A percentile compares a stretch with the other conserved stretches of the same genome.
These are phyloP conservation scores for Tulasnella sp. DNA, from an alignment of 768 basidiomycete genomes.

Conservation along the genomic window DNA sequence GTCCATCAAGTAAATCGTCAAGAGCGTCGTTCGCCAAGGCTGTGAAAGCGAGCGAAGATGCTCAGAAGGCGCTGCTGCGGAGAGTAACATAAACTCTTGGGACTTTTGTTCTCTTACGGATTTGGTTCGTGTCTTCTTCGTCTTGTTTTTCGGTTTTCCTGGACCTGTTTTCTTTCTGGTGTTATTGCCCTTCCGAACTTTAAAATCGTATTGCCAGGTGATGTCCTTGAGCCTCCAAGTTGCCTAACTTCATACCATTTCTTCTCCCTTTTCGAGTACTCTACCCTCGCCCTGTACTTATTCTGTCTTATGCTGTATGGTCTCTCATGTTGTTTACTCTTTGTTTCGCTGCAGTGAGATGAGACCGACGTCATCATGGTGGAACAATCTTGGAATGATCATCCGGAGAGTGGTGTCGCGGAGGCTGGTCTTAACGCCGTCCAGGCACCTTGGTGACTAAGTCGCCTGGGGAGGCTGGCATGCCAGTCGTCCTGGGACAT, in stretches of 20 bases:
- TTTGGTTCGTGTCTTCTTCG: not conserved
- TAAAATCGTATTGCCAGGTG: not conserved
- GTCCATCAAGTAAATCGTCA: slow-evolving; percentile 15
- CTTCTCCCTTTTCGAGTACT: not conserved
- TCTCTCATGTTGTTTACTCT: not conserved
- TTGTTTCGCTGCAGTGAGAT: too few species aligned
- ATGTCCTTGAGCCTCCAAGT: not conserved
- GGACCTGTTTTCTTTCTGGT: not conserved
- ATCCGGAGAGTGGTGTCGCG: too few species aligned
- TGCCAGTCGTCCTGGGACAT: too few species aligned
- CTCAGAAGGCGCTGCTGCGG: slow-evolving; percentile 26
- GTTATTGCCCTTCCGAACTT: not conserved
- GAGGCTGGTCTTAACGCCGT: too few species aligned
- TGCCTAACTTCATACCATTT: not conserved
- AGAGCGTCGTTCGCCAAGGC: slow-evolving; percentile 37
- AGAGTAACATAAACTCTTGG: not conserved
- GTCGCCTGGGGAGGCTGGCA: too few species aligned
- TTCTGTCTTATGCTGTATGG: not conserved
- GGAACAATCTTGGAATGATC: too few species aligned
- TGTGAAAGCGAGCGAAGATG: slow-evolving; percentile 41
- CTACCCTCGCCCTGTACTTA: not conserved
- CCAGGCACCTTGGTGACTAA: too few species aligned
- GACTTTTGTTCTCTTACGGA: not conserved
- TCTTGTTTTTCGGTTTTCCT: not conserved
- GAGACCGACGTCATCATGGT: too few species aligned